Base-by-base conservation (phyloP, 352 stramenopile genomes). In the Phytopythium montanum region DNA sequence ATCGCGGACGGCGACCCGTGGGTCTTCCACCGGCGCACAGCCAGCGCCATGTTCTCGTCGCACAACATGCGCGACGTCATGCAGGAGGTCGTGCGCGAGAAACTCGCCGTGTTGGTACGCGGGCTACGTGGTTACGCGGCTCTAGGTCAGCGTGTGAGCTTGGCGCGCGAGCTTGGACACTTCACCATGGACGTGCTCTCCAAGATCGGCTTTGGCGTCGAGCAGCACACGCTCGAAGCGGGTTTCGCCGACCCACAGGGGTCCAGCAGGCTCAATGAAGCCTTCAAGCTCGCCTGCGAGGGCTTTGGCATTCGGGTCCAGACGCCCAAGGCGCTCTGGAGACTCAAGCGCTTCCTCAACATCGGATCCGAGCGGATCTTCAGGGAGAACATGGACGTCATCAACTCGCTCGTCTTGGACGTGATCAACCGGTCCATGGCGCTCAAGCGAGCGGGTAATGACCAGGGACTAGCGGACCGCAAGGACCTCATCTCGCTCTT, bases 351-450 rank as follows among this genome's bases (percentile, higher is more conserved):
- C 12, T 80, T 56, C 19, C 39, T 81, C 39, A 69, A 75, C 34
- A 56, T 75, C 44, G 70, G 70, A 19, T 62, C 65, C 38, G 73
- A 88, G 56, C 69, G 65, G 42, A 55, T 69, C 12, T 68, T 83
- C 57, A 72, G 68, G 44, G 55, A 76, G n/a, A 66, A 72, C 26
- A 72, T 73, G 57, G 44, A 60, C 2, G 62, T 75, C 31, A 79
- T 85, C 34, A 67, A 85, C 38, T 60, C 66, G 13, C 64, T 82
- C 36, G 79, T 86, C 26, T 70, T 68, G 53, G 59, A 70, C 31
- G 75, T 88, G 48, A 85, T 88, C 49, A 54, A 69, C 29, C 50
- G 79, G 54, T 85, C 73, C n/a, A 71, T 87, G 54, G 51, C 58
- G 23, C 69, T 64, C 53, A 75, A 75, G 54, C 51, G 49, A 28